A percentile compares a stretch with the other conserved stretches of the same genome.
Evolutionary conservation across 164 flowering plant genomes (phyloP).

Genomic region (Chimonanthus praecox): DNA sequence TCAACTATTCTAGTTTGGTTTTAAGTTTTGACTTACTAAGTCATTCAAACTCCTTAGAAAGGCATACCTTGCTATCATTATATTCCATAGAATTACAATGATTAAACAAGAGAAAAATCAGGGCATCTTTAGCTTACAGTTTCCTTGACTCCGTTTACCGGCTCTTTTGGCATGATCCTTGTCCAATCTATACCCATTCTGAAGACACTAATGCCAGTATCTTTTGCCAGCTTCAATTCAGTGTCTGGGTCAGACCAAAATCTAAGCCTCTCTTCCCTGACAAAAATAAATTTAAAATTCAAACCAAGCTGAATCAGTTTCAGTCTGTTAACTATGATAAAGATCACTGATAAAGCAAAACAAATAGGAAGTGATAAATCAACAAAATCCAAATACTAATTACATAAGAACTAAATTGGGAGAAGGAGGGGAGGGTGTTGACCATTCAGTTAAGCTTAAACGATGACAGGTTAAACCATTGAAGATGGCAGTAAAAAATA

Average conservation of each 20-base stretch:
- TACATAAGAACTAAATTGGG: background rate
- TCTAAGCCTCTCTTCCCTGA: constrained; percentile 87
- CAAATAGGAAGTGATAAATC: background rate
- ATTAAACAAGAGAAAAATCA: background rate
- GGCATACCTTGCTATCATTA: too few relatives aligned
- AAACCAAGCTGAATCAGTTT: constrained; percentile 8
- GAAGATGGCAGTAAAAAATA: background rate
- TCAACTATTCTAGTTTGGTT: too few relatives aligned
- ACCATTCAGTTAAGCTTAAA: background rate
- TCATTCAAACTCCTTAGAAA: too few relatives aligned
- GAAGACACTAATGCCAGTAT: constrained; percentile 78
- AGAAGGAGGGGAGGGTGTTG: background rate
- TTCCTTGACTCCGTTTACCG: constrained; percentile 53
- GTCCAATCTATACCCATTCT: constrained; percentile 98
- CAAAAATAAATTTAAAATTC: constrained; percentile 21
- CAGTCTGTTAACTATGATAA: background rate
- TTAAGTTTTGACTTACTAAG: too few relatives aligned
- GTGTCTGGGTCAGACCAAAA: constrained; percentile 99
- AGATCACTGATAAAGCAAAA: background rate
- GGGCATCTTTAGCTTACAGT: constrained; percentile 37
- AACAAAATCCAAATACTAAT: background rate
- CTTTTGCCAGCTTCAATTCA: constrained; percentile 82
- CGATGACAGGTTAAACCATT: background rate
- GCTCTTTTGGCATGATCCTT: constrained; percentile 85
- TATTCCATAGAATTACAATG: too few relatives aligned